These are phyloP conservation scores for Crucibulum laeve DNA, from an alignment of 768 basidiomycete species.

Conservation along the genomic window DNA sequence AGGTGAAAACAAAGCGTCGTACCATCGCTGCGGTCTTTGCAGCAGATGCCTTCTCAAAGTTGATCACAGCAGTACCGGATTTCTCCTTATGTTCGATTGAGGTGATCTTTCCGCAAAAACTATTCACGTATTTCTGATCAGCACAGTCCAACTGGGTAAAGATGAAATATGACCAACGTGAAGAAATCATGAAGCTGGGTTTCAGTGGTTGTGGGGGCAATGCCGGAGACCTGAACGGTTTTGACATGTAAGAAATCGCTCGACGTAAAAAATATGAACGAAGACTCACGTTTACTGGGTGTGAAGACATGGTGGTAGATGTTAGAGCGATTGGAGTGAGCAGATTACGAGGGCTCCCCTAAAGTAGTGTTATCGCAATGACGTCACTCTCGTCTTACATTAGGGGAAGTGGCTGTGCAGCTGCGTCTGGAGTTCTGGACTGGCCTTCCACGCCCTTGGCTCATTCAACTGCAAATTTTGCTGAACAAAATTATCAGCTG, in stretches of 20 bases:
- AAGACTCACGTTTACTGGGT: slow-evolving; percentile 40
- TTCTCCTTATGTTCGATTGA: slow-evolving; percentile 50
- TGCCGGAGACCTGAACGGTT: slow-evolving; percentile 59
- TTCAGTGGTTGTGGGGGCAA: slow-evolving; percentile 64
- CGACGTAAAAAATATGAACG: neutral
- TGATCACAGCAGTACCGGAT: slow-evolving; percentile 52
- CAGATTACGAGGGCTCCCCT: neutral
- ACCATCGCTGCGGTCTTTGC: slow-evolving; percentile 87
- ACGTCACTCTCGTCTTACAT: no score
- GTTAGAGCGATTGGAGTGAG: slow-evolving; percentile 12
- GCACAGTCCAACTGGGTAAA: no score
- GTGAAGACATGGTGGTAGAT: slow-evolving; percentile 36
- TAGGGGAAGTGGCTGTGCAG: no score
- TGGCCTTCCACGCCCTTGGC: no score
- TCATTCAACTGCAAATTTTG: no score
- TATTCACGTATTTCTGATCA: no score
- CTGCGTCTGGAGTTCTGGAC: no score
- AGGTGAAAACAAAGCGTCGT: slow-evolving; percentile 1
- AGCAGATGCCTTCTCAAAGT: slow-evolving; percentile 81
- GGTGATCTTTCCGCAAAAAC: slow-evolving; percentile 43
- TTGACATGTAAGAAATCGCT: neutral
- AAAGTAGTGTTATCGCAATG: neutral
- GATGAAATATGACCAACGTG: slow-evolving; percentile 42
- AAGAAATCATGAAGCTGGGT: slow-evolving; percentile 76
- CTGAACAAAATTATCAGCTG: no score